Evolutionary conservation across 2,329 filamentous ascomycete genomes (phyloP), one percentile per base, ranked within the genome.

Genomic region (Nemania serpens): DNA sequence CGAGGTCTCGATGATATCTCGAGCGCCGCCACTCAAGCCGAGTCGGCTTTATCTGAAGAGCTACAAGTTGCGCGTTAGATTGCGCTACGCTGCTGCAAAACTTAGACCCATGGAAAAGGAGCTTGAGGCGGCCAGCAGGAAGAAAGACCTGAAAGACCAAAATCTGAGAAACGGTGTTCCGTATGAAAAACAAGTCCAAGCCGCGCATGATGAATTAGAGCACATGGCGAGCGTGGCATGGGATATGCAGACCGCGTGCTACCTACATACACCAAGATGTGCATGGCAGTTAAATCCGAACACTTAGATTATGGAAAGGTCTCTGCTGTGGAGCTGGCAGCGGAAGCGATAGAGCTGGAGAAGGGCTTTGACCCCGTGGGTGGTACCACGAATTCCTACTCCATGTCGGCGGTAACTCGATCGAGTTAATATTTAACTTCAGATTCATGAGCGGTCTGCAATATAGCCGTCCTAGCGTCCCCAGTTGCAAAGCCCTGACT

Each of bases 51-150:
- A n/a, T 63, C 61, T 9, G 61, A 60, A 22, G 49, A 60, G 41
- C 45, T 63, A 20, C 53, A 45, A 34, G 60, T 61, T 18, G 53
- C 49, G 33, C 61, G 54, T 2, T 45, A 48, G 61, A 5, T 39
- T 50, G 2, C 42, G 39, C 4, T 41, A 57, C 20, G 29, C 37
- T 4, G 18, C 33, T 4, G 54, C 33, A 2, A 37, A 47, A n/a
- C 48, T 60, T 5, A 48, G 25, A 4, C 33, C 36, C 15, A 47
- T 45, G 57, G 45, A 45, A 12, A 50, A 20, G 17, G 22, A 25
- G 22, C 37, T 63, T 7, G 46, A 13, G 12, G 18, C 18, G 13
- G 49, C 53, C 29, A 37, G 46, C 3, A 51, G 20, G 9, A 47
- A 54, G 33, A 61, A 47, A 34, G 43, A 50, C 2, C 22, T 57